These are phyloP conservation scores for Myriosclerotinia scirpicola DNA, from an alignment of 2,329 filamentous ascomycete species.

Conservation along the genomic window DNA sequence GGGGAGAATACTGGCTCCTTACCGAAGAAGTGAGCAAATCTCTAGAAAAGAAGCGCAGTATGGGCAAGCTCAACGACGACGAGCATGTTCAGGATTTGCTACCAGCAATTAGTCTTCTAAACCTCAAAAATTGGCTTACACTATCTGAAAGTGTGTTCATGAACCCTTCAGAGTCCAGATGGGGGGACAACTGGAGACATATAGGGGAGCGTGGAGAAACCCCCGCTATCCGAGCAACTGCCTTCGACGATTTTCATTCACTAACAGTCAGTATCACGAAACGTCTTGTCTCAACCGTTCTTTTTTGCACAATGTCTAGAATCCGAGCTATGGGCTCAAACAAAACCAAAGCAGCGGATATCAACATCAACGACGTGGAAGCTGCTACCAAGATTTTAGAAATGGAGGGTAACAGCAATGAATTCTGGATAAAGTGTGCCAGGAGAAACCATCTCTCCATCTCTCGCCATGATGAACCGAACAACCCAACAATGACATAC, in stretches of 20 bases:
- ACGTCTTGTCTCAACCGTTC: slow-evolving; percentile 65
- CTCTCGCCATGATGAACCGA: slow-evolving; percentile 40
- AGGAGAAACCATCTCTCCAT: slow-evolving; percentile 55
- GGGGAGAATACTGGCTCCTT: slow-evolving; percentile 67
- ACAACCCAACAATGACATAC: slow-evolving; percentile 39
- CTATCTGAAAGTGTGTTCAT: slow-evolving; percentile 72
- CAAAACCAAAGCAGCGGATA: slow-evolving; percentile 38
- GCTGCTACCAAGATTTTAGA: slow-evolving; percentile 55
- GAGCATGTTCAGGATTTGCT: slow-evolving; percentile 42
- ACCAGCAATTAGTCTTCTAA: slow-evolving; percentile 57
- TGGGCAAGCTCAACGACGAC: slow-evolving; percentile 22
- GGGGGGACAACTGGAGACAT: slow-evolving; percentile 66
- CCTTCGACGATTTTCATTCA: slow-evolving; percentile 73
- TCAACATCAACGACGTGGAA: slow-evolving; percentile 45
- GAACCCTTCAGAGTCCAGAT: slow-evolving; percentile 58
- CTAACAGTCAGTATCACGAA: slow-evolving; percentile 67
- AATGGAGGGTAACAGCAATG: slow-evolving; percentile 47
- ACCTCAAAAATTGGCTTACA: slow-evolving; percentile 58
- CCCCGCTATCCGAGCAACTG: slow-evolving; percentile 72
- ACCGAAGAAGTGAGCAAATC: slow-evolving; percentile 40
- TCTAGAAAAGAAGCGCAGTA: slow-evolving; percentile 31
- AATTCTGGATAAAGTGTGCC: slow-evolving; percentile 54
- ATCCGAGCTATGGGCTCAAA: slow-evolving; percentile 50
- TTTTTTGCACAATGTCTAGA: slow-evolving; percentile 71
- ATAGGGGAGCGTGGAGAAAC: slow-evolving; percentile 52